These are phyloP conservation scores for Penicillium macrosclerotiorum DNA, from an alignment of 495 filamentous ascomycete genomes.

Conservation along the genomic window DNA sequence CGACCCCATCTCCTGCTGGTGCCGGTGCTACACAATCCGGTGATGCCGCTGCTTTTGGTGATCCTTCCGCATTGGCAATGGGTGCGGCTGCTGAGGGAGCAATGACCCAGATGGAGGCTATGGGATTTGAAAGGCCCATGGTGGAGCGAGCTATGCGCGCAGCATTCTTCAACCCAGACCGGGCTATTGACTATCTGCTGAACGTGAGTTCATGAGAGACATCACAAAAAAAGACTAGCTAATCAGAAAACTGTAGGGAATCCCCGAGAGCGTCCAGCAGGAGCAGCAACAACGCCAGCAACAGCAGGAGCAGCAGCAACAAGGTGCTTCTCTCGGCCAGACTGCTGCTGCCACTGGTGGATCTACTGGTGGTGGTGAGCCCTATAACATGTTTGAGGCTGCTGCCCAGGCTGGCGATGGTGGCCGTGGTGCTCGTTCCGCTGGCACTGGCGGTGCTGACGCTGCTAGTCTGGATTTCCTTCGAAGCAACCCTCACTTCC, in stretches of 20 bases:
- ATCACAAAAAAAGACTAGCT: background rate
- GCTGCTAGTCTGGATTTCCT: conserved; percentile 87
- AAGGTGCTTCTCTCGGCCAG: conserved; percentile 25
- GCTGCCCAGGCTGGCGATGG: conserved; percentile 72
- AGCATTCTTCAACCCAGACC: conserved; percentile 93
- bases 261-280: conserved; percentile 77
- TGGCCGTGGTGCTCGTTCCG: conserved; percentile 49
- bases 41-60: conserved; percentile 55
- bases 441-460: conserved; percentile 53
- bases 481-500: conserved; percentile 95
- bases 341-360: conserved; percentile 40
- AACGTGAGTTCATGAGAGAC: conserved; percentile 56
- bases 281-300: conserved; percentile 58
- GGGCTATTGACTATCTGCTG: conserved; percentile 93
- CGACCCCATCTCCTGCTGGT: conserved; percentile 70
- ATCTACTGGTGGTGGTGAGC: conserved; percentile 55
- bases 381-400: conserved; percentile 91
- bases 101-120: conserved; percentile 94
- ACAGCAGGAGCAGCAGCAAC: conserved; percentile 19
- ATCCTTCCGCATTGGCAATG: conserved; percentile 79
- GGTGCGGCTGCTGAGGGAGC: conserved; percentile 77
- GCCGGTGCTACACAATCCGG: conserved; percentile 42
- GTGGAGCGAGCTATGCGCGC: conserved; percentile 94
- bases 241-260: conserved; percentile 60
- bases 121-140: conserved; percentile 86